A percentile compares a stretch with the other conserved stretches of the same genome.
Conservation (phyloP, 2,329 filamentous ascomycete species). For the Diaporthe citri region DNA sequence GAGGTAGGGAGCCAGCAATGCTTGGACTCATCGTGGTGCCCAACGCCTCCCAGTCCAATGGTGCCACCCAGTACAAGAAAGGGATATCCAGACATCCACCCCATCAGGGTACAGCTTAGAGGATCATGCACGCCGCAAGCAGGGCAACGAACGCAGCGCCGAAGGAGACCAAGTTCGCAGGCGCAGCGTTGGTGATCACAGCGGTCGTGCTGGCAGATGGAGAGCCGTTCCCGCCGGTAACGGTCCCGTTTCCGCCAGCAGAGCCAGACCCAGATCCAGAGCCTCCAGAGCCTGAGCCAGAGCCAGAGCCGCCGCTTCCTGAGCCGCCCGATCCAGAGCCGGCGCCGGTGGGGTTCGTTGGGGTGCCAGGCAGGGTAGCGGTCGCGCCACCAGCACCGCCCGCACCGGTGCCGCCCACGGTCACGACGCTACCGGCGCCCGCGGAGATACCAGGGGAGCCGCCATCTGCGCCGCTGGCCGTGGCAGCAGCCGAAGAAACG, state of each 20-base stretch:
- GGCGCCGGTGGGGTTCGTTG: slow-evolving; percentile 24
- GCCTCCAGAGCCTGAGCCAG: slow-evolving; percentile 23
- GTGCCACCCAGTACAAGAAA: not conserved
- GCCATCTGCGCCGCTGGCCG: slow-evolving; percentile 20
- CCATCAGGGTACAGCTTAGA: not conserved
- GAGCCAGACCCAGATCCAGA: slow-evolving; percentile 33
- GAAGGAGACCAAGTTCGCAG: slow-evolving; percentile 18
- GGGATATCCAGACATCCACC: no score
- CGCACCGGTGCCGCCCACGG: not conserved
- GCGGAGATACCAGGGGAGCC: slow-evolving; percentile 36
- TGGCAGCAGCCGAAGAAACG: slow-evolving; percentile 11
- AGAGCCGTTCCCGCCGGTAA: not conserved
- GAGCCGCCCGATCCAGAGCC: slow-evolving; percentile 26
- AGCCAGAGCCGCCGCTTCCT: slow-evolving; percentile 12
- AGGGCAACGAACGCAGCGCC: slow-evolving; percentile 32
- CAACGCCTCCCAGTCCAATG: not conserved
- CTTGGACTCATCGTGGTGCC: not conserved
- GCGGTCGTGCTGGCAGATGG: slow-evolving; percentile 18
- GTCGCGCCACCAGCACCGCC: not conserved
- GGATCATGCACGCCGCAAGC: slow-evolving; percentile 10
- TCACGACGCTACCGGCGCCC: slow-evolving; percentile 32
- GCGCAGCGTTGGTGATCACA: slow-evolving; percentile 21
- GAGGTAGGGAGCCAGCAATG: not conserved
- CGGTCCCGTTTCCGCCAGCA: slow-evolving; percentile 16
- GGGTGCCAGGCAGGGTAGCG: not conserved